Conservation (phyloP, 1,139 yeast genomes). For the Pichia inconspicua region DNA sequence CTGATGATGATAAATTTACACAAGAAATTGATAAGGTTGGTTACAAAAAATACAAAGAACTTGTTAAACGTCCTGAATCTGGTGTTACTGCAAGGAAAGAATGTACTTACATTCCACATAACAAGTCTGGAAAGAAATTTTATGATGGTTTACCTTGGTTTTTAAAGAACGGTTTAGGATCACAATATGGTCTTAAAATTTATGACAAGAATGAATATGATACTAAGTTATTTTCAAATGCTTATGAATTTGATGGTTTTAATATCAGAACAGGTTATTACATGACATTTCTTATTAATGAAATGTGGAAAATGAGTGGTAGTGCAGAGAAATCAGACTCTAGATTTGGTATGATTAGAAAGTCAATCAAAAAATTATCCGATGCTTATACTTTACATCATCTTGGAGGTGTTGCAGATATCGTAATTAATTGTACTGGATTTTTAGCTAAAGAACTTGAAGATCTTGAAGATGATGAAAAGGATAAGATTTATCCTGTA, state of each 20-base stretch:
- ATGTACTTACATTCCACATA: constrained; percentile 28
- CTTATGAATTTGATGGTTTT: constrained; percentile 39
- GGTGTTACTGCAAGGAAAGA: constrained; percentile 38
- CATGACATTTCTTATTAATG: constrained; percentile 37
- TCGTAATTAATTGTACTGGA: constrained; percentile 44
- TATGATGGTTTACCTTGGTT: constrained; percentile 38
- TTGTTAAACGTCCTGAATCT: constrained; percentile 39
- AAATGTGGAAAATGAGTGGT: constrained; percentile 27
- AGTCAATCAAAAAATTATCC: constrained; percentile 15
- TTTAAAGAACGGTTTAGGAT: constrained; percentile 28
- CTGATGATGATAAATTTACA: constrained; percentile 27
- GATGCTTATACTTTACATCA: constrained; percentile 21
- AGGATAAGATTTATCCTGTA: constrained; percentile 31
- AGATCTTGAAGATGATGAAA: constrained; percentile 25
- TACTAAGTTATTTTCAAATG: constrained; percentile 28
- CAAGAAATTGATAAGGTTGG: constrained; percentile 36
- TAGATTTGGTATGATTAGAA: constrained; percentile 26
- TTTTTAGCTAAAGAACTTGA: constrained; percentile 35
- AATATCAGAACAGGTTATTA: constrained; percentile 45
- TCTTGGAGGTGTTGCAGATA: constrained; percentile 21
- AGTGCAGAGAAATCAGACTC: constrained; percentile 28
- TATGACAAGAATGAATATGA: constrained; percentile 29
- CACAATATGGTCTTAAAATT: constrained; percentile 26
- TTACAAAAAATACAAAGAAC: constrained; percentile 33
- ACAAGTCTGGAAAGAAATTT: constrained; percentile 12